A percentile compares a stretch with the other conserved stretches of the same genome.
These are phyloP conservation scores for Exophiala alcalophila DNA, from an alignment of 2,329 filamentous ascomycete genomes.

Conservation along the genomic window DNA sequence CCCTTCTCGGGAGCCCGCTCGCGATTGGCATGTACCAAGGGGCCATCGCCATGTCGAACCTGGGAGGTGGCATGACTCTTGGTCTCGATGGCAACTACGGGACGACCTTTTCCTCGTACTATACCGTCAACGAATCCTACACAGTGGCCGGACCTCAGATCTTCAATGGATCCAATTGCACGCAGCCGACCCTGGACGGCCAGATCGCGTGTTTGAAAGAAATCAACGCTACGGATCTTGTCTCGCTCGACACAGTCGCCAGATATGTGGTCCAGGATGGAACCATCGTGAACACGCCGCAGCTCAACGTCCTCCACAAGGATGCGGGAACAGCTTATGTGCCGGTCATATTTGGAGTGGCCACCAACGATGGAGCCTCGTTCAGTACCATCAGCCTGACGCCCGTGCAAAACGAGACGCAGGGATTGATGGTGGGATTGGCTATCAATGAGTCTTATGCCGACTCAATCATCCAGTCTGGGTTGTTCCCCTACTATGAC, in stretches of 20 bases:
- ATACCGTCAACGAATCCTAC: constrained; percentile 54
- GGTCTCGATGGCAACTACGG: constrained; percentile 57
- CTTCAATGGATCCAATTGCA: constrained; percentile 53
- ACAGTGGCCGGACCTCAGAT: constrained; percentile 50
- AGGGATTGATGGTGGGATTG: constrained; percentile 47
- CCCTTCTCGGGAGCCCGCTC: constrained; percentile 46
- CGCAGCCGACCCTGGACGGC: constrained; percentile 42
- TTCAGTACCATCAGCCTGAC: constrained; percentile 50
- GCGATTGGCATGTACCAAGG: constrained; percentile 26
- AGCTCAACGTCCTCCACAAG: constrained; percentile 43
- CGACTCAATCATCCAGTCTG: constrained; percentile 42
- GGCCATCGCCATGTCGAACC: constrained; percentile 45
- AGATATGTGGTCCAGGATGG: constrained; percentile 60
- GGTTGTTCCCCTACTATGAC: constrained; percentile 51
- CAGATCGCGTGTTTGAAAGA: constrained; percentile 55
- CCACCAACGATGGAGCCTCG: constrained; percentile 55
- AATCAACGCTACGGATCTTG: constrained; percentile 36
- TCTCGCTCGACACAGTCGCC: constrained; percentile 17
- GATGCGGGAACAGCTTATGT: constrained; percentile 49
- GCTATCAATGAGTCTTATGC: constrained; percentile 47
- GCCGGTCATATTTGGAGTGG: constrained; percentile 56
- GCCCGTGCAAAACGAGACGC: constrained; percentile 41
- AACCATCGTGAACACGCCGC: constrained; percentile 51
- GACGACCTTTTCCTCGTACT: constrained; percentile 58
- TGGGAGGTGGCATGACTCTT: constrained; percentile 56